Evolutionary conservation across 306 rosid genomes (phyloP).

Genomic region (Bauhinia variegata): DNA sequence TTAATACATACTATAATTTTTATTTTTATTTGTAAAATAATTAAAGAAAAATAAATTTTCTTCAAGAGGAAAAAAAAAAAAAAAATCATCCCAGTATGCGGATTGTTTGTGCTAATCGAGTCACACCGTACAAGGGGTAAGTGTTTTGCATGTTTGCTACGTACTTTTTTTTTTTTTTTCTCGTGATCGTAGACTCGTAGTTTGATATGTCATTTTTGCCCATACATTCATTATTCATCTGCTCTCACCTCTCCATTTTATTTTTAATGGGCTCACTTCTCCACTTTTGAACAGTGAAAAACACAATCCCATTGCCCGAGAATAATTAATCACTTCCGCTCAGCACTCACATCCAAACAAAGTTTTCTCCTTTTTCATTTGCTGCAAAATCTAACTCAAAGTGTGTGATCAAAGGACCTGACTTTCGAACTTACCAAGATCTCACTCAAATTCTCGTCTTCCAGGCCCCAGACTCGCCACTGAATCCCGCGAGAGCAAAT

Average conservation of each 20-base stretch:
- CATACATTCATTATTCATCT: constrained; percentile 9
- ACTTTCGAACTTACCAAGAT: constrained; percentile 36
- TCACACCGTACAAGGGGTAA: background rate
- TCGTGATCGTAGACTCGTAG: too few species aligned
- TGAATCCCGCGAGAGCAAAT: background rate
- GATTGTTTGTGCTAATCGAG: background rate
- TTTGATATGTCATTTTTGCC: constrained; percentile 3
- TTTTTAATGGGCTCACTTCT: too few species aligned
- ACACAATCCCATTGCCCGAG: constrained; percentile 8
- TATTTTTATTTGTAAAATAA: too few species aligned
- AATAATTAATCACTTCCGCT: constrained; percentile 24
- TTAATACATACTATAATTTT: too few species aligned
- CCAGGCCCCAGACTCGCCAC: background rate
- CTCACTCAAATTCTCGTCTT: constrained; percentile 37
- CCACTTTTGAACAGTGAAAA: constrained; percentile 27
- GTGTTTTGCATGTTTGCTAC: background rate
- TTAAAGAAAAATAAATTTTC: too few species aligned
- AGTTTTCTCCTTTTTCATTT: constrained; percentile 16
- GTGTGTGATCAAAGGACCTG: constrained; percentile 38
- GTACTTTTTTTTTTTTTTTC: background rate
- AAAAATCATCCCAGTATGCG: too few species aligned
- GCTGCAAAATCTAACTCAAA: constrained; percentile 27
- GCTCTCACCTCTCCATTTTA: constrained; percentile 3
- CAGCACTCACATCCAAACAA: constrained; percentile 19
- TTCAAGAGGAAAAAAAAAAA: too few species aligned